Evolutionary conservation across 2,329 filamentous ascomycete species (phyloP), one percentile per base, ranked within the genome.

Genomic region (Neofusicoccum laricinum): DNA sequence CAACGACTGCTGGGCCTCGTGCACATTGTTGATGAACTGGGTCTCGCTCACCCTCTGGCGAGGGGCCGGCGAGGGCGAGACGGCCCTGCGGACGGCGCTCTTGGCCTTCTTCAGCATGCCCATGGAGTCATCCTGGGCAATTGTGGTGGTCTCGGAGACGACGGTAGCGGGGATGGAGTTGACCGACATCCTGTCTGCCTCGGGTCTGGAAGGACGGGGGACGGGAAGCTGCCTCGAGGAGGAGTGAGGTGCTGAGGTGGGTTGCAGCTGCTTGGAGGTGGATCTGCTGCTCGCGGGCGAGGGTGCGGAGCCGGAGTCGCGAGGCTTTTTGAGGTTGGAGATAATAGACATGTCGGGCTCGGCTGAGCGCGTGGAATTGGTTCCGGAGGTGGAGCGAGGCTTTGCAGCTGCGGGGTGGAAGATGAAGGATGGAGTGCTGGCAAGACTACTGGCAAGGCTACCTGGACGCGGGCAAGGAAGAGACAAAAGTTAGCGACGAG

Each of bases 291-390:
- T 46, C 25, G 43, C 61, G 32, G 41, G 50, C 12, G 61, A 49
- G 36, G 46, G 45, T 40, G 61, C 43, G 48, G 61, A 51, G 48
- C 61, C 61, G 61, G 61, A 43, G 17, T 64, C 51, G 53, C 45
- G 63, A 38, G 51, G 45, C 53, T 58, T 64, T 40, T 51, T 64
- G 43, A 64, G 45, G 63, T 30, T 64, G 51, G 45, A 43, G 36
- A 64, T 45, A 36, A 64, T 59, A 32, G 63, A 64, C 63, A 64
- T 64, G 63, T 64, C 63, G 63, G 62, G 32, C 14, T 59, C 63
- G 34, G 30, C 53, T 45, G 63, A 58, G 21, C 55, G 34, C 11
- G 63, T 58, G 4, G 63, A 64, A n/a, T 48, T 45, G 25, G 63
- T 34, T 14, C 36, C 19, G 6, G 51, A 45, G 21, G 38, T 15